Evolutionary conservation across 2,329 filamentous ascomycete genomes (phyloP), one percentile per base, ranked within the genome.

Genomic region (Incumbomyces delicatus): DNA sequence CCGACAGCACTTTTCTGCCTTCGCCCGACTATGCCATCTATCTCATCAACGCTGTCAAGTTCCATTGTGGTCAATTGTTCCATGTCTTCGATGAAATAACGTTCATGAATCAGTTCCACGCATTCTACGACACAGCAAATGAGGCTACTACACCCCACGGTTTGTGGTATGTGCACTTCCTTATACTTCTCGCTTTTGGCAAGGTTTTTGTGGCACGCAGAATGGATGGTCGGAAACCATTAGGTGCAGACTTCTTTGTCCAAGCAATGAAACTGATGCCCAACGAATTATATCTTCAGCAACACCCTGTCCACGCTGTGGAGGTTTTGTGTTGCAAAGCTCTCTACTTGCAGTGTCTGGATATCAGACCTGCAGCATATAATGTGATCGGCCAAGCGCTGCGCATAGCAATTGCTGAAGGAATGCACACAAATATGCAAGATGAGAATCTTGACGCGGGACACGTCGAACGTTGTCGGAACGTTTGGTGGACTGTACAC

Each of bases 21-120:
- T 73, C 69, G 1, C 61, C 71, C 0, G 74, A 78, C 53, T 68
- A 72, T 53, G 71, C 72, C 3, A 60, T 73, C 3, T 77, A 72
- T 46, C 58, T 78, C 2, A 71, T 77, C 60, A 76, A 75, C 49
- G 69, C 72, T 0, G 73, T 77, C 48, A 76, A 77, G 46, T 78
- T 77, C 36, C 72, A 76, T 49, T 75, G 73, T 46, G 68, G 70
- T 2, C 74, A 75, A 27, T 56, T 77, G 2, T 74, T 75, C 18
- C 73, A 76, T 41, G 59, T 78, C 2, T 75, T 77, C 36, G 73
- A 78, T 18, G 74, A 77, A 41, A 63, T 67, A 10, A 64, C 62
- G 0, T 78, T 77, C 47, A 74, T 74, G 66, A 54, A 53, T 4
- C 60, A 63, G 3, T 57, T 73, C 7, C 60, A 64, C 32, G 54